Evolutionary conservation across 257 asterid genomes (phyloP), one percentile per base, ranked within the genome.

Genomic region (Lavandula angustifolia): DNA sequence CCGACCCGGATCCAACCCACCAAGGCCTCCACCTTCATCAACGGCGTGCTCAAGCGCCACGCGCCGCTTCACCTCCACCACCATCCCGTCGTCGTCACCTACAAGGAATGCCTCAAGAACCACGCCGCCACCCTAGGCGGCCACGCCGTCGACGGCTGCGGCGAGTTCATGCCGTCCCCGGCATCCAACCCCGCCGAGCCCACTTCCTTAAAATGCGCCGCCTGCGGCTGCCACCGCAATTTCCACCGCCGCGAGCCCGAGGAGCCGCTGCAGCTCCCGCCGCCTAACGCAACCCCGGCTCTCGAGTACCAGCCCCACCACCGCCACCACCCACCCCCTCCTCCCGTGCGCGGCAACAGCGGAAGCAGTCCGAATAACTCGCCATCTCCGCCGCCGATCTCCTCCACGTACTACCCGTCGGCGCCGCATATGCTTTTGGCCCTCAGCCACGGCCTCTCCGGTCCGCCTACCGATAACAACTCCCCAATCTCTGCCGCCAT

Each of bases 231-330:
- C 76, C 99, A 92, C 86, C 95, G 97, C 22, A 92, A 87, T 53
- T 92, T 92, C 87, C 98, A 92, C 81, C 97, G 98, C 76, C 96
- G 97, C 0, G 97, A 90, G 63, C 86, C 92, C 1, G 96, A 90
- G 1, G 92, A 80, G 3, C 78, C 76, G 0, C 54, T 18, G 1
- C 79, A 58, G 1, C 47, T 70, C 42, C 73, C 73, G 0, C 80
- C 73, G 3, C 81, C 86, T 0, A 65, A 53, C 54, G 60, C 87
- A 5, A 29, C 75, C 1, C 81, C 95, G 3, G 87, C 88, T 7
- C 80, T 90, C 8, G 95, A 88, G 66, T 90, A 81, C 86, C 92
- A 83, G 54, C 95, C 97, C 6, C 97, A 75, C 85, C 91, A 87
- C 87, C 97, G 97, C 74, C 96, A 87, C 85, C 99, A 80, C 68